Conservation (phyloP, 441 rosid species). For the Viola pubescens region DNA sequence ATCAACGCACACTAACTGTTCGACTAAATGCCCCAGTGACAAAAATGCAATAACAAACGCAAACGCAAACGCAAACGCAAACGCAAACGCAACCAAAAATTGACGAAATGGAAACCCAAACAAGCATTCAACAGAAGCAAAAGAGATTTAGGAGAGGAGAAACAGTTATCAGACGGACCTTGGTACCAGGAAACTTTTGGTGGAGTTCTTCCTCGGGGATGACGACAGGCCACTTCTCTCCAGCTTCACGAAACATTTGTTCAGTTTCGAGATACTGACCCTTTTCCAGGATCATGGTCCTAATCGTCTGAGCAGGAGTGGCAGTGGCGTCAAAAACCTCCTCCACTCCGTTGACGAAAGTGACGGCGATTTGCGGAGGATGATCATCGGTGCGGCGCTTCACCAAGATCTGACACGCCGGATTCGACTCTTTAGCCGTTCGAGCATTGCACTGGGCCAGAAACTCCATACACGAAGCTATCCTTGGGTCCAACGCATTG, state of each 20-base stretch:
- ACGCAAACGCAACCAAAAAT: background rate
- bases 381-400: slow-evolving; percentile 53
- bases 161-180: slow-evolving; percentile 33
- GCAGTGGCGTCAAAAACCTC: slow-evolving; percentile 30
- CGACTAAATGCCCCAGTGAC: slow-evolving; percentile 25
- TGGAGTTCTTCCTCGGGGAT: slow-evolving; percentile 75
- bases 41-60: background rate
- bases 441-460: slow-evolving; percentile 19
- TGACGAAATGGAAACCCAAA: background rate
- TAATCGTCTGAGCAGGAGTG: slow-evolving; percentile 63
- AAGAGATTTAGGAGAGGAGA: background rate
- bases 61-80: background rate
- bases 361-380: slow-evolving; percentile 73
- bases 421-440: no score
- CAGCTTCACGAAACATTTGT: slow-evolving; percentile 91
- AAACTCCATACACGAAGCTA: slow-evolving; percentile 83
- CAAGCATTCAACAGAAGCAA: background rate
- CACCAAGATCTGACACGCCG: no score
- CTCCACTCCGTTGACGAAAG: slow-evolving; percentile 63
- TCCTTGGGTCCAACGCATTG: slow-evolving; percentile 30
- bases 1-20: slow-evolving; percentile 8
- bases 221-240: slow-evolving; percentile 82
- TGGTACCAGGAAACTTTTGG: slow-evolving; percentile 59
- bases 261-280: slow-evolving; percentile 78
- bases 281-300: slow-evolving; percentile 74